Conservation (phyloP, 352 stramenopile genomes). For the Globisporangium acanthophoron region DNA sequence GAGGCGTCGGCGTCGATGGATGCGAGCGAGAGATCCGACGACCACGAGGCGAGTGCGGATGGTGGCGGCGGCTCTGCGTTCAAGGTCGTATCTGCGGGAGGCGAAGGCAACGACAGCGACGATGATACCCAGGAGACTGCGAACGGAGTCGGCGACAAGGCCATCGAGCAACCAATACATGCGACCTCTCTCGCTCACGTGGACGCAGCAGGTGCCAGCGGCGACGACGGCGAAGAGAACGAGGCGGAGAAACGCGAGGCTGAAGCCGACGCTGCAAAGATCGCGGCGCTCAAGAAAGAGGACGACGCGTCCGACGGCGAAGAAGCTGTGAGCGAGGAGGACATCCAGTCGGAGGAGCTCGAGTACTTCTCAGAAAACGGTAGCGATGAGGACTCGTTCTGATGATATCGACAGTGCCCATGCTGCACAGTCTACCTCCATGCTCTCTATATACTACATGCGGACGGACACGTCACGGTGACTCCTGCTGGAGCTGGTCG, state of each 20-base stretch:
- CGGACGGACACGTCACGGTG: constrained; percentile 15
- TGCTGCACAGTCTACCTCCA: background rate
- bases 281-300: constrained; percentile 30
- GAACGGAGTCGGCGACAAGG: background rate
- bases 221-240: background rate
- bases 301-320: constrained; percentile 41
- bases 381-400: constrained; percentile 82
- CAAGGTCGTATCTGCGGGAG: background rate
- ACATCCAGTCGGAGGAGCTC: constrained; percentile 68
- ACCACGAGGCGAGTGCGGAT: background rate
- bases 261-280: constrained; percentile 31
- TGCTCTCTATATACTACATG: background rate
- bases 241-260: background rate
- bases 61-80: background rate
- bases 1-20: constrained; percentile 34
- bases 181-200: background rate
- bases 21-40: background rate
- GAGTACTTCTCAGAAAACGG: constrained; percentile 82
- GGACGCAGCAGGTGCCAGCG: background rate
- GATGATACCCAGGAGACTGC: background rate
- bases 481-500: constrained; percentile 59
- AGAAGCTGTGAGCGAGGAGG: constrained; percentile 60
- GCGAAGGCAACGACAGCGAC: background rate
- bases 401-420: constrained; percentile 4
- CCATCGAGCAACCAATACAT: background rate